These are phyloP conservation scores for Lepidium didymum DNA, from an alignment of 345 rosid species.

Conservation along the genomic window DNA sequence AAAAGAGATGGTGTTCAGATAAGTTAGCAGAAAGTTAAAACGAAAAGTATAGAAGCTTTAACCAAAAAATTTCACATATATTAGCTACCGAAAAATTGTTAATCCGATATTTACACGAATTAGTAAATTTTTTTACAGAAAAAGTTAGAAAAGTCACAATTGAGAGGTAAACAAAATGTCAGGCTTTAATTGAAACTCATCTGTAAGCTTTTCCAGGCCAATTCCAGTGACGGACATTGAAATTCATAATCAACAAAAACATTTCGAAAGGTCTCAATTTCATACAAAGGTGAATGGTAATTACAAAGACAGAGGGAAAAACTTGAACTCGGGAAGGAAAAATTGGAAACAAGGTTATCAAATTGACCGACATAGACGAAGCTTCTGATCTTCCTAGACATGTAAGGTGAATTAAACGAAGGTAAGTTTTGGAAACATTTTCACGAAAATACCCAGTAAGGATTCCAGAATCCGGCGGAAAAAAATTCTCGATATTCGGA, in stretches of 20 bases:
- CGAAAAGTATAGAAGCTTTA: not conserved
- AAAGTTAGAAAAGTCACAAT: not conserved
- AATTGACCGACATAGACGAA: not conserved
- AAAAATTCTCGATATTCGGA: not conserved
- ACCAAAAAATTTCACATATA: not conserved
- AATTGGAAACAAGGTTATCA: not conserved
- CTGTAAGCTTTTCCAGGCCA: not conserved
- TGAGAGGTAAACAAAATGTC: not conserved
- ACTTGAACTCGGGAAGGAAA: not conserved
- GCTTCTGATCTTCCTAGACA: not conserved
- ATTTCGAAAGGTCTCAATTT: not conserved
- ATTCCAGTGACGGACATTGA: not conserved
- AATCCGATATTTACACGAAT: not conserved
- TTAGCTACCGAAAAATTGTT: not conserved
- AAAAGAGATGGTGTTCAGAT: not conserved
- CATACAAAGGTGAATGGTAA: not conserved
- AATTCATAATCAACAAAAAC: not conserved
- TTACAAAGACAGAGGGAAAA: not conserved
- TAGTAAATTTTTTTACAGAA: not conserved
- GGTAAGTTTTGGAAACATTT: not conserved
- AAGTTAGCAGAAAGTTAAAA: no score
- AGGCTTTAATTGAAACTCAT: not conserved
- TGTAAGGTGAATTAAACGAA: not conserved
- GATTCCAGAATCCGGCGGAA: not conserved
- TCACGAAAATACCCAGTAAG: not conserved